phyloP scores from a whole-genome alignment of 2,329 filamentous ascomycete genomes.

The Aspergillus sclerotialis region DNA sequence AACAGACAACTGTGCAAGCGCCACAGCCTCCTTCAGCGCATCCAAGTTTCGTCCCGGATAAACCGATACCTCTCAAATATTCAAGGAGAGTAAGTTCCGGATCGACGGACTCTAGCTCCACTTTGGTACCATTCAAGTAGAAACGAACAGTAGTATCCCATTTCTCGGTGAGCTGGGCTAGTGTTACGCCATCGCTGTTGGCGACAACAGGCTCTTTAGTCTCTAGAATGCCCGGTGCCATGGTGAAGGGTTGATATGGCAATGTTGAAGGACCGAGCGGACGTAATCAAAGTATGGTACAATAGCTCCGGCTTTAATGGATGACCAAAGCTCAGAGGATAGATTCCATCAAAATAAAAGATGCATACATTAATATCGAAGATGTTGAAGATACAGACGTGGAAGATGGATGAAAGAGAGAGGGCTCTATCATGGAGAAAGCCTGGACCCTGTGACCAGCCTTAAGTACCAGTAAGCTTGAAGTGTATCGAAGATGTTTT shows the following conservation, averaged over 20 bases:
- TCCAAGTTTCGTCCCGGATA: slow-evolving; percentile 83
- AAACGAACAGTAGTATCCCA: slow-evolving; percentile 88
- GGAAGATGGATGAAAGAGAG: no score
- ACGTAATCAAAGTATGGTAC: no score
- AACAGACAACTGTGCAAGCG: slow-evolving; percentile 15
- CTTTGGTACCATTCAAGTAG: slow-evolving; percentile 89
- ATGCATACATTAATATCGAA: no score
- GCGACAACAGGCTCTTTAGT: slow-evolving; percentile 40
- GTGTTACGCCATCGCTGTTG: slow-evolving; percentile 36
- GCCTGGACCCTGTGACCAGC: no score
- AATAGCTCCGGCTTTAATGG: no score
- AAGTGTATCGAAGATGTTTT: no score
- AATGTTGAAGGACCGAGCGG: slow-evolving; percentile 2
- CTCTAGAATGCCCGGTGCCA: slow-evolving; percentile 53
- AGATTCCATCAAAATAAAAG: no score
- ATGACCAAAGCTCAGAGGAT: no score
- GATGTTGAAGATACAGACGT: no score
- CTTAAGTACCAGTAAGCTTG: no score
- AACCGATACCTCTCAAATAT: slow-evolving; percentile 83
- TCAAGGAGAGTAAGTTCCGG: slow-evolving; percentile 89
- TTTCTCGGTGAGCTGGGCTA: slow-evolving; percentile 60
- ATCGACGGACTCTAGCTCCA: slow-evolving; percentile 78
- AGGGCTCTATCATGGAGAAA: no score
- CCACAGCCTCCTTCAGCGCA: not conserved
- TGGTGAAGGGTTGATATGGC: slow-evolving; percentile 29